Conservation (phyloP, 805 yeast species). For the Candida railenensis region DNA sequence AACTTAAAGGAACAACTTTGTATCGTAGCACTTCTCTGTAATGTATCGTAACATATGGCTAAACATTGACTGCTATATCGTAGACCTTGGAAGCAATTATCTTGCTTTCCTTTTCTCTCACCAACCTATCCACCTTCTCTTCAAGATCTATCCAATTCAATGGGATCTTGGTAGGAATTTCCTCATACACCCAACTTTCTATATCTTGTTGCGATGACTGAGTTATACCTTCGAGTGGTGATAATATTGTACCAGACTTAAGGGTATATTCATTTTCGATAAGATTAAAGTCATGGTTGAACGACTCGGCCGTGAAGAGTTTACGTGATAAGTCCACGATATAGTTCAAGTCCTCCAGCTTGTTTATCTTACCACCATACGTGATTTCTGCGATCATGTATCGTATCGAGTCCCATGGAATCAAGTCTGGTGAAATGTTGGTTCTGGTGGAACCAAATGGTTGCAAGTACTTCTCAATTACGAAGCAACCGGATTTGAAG, state of each 20-base stretch:
- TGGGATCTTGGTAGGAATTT: slow-evolving; percentile 50
- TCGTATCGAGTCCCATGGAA: slow-evolving; percentile 56
- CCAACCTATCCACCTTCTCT: slow-evolving; percentile 38
- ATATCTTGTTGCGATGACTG: neutral
- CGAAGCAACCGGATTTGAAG: slow-evolving; percentile 45
- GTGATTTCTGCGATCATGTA: slow-evolving; percentile 51
- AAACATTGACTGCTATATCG: neutral
- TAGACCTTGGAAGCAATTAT: slow-evolving; percentile 13
- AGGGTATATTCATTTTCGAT: slow-evolving; percentile 24
- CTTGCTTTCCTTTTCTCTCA: slow-evolving; percentile 22
- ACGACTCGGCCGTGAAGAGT: slow-evolving; percentile 41
- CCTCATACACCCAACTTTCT: slow-evolving; percentile 30
- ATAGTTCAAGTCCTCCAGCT: slow-evolving; percentile 35
- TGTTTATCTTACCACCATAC: slow-evolving; percentile 66
- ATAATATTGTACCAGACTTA: slow-evolving; percentile 16
- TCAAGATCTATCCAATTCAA: slow-evolving; percentile 54
- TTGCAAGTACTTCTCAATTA: slow-evolving; percentile 43
- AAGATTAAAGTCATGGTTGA: slow-evolving; percentile 43
- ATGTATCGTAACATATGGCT: neutral
- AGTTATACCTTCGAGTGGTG: slow-evolving; percentile 49
- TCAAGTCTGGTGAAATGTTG: slow-evolving; percentile 43
- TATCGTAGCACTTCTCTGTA: neutral
- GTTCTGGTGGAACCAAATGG: slow-evolving; percentile 20
- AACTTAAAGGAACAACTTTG: neutral
- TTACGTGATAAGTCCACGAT: slow-evolving; percentile 32